A percentile compares a stretch with the other conserved stretches of the same genome.
These are phyloP conservation scores for Podila minutissima DNA, from an alignment of 192 early-diverging fungal species.

Conservation along the genomic window DNA sequence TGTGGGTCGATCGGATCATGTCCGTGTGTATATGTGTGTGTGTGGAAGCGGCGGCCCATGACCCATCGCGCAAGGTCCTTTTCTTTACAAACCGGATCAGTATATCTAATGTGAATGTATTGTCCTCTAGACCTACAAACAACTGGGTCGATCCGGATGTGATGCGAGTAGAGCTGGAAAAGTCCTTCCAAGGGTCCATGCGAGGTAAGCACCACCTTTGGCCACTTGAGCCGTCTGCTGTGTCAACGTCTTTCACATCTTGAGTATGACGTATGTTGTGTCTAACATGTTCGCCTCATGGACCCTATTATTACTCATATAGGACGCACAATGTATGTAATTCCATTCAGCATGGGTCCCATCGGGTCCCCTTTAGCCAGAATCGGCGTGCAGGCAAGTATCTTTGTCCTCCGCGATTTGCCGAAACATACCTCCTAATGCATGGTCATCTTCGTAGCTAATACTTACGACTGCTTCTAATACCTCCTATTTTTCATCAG, in stretches of 20 bases:
- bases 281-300: not conserved
- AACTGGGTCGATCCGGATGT: conserved; percentile 42
- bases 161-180: conserved; percentile 38
- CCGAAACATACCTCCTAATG: not conserved
- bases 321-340: conserved; percentile 51
- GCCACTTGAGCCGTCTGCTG: not conserved
- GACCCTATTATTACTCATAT: not conserved
- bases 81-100: not conserved
- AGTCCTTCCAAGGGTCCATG: conserved; percentile 44
- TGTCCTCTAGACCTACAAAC: conserved; percentile 30
- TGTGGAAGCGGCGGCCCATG: too few species aligned
- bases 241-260: not conserved
- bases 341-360: conserved; percentile 47
- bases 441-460: not conserved
- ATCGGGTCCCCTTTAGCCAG: conserved; percentile 40
- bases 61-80: too few species aligned
- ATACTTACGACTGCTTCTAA: not conserved
- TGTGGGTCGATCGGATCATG: too few species aligned
- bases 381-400: conserved; percentile 41
- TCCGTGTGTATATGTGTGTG: too few species aligned
- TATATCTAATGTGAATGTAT: not conserved
- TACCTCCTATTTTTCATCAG: not conserved
- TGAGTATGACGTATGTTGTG: not conserved
- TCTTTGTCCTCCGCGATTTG: not conserved
- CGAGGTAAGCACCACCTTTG: conserved; percentile 17